These are phyloP conservation scores for Fusarium albidum DNA, from an alignment of 2,329 filamentous ascomycete species.

Conservation along the genomic window DNA sequence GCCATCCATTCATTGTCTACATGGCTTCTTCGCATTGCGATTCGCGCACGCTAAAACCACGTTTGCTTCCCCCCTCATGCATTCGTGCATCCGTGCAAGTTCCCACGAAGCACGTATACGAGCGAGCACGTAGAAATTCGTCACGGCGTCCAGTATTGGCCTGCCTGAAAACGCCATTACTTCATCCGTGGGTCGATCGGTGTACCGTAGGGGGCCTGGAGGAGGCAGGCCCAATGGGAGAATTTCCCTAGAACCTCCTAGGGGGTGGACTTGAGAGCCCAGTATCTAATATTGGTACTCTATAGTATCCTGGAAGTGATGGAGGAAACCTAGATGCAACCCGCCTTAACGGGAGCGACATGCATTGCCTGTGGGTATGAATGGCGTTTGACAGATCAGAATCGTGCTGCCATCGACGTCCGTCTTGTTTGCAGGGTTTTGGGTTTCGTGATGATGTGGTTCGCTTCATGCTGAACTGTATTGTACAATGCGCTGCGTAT, in stretches of 20 bases:
- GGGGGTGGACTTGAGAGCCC: slow-evolving; percentile 15
- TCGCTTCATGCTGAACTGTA: slow-evolving; percentile 18
- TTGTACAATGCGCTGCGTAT: slow-evolving; percentile 15
- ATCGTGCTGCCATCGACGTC: slow-evolving; percentile 21
- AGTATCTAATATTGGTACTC: slow-evolving; percentile 23
- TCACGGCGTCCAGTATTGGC: slow-evolving; percentile 18
- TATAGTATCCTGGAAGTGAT: slow-evolving; percentile 13
- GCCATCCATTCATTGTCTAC: slow-evolving; percentile 2
- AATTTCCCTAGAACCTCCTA: slow-evolving; percentile 20
- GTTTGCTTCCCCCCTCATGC: slow-evolving; percentile 4
- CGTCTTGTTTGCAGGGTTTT: slow-evolving; percentile 17
- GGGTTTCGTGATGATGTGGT: slow-evolving; percentile 26
- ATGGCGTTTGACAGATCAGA: slow-evolving; percentile 27
- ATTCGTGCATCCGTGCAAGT: neutral
- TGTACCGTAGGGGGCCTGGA: slow-evolving; percentile 25
- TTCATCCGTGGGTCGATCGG: slow-evolving; percentile 25
- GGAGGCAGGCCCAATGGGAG: slow-evolving; percentile 30
- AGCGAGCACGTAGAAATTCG: slow-evolving; percentile 9
- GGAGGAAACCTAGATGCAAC: slow-evolving; percentile 24
- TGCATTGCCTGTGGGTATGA: slow-evolving; percentile 25
- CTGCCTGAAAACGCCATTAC: slow-evolving; percentile 20
- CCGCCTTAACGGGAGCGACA: slow-evolving; percentile 1
- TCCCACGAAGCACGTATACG: slow-evolving; percentile 1
- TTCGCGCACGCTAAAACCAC: neutral
- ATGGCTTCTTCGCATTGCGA: neutral